These are phyloP conservation scores for Eimeria falciformis DNA, from an alignment of 169 alveolate species.

Conservation along the genomic window DNA sequence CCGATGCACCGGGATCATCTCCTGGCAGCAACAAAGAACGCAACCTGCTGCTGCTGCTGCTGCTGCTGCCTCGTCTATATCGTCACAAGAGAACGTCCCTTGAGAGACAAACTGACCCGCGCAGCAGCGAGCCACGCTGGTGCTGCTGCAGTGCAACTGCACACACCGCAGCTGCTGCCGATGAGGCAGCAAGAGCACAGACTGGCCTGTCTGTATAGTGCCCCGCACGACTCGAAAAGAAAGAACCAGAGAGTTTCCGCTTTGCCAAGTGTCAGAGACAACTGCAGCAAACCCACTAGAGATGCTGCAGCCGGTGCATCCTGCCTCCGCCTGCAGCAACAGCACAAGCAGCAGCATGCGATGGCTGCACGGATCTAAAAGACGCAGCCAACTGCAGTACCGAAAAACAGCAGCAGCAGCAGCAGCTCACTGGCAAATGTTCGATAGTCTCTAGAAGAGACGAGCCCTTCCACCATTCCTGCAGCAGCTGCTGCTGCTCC, in stretches of 20 bases:
- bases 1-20: neutral
- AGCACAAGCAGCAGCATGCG: neutral
- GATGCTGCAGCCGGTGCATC: neutral
- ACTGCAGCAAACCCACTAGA: neutral
- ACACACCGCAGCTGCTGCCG: conserved; percentile 6
- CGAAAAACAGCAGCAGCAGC: neutral
- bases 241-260: neutral
- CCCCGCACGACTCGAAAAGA: conserved; percentile 19
- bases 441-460: conserved; percentile 25
- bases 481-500: neutral
- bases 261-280: neutral
- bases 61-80: neutral
- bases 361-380: neutral
- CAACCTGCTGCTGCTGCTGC: conserved; percentile 14
- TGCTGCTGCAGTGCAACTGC: conserved; percentile 7
- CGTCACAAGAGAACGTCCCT: conserved; percentile 2
- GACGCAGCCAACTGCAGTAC: neutral
- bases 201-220: conserved; percentile 47
- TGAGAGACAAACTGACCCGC: conserved; percentile 23
- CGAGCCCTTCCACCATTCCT: conserved; percentile 69
- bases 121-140: conserved; percentile 16
- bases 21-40: conserved; percentile 1
- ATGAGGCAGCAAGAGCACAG: conserved; percentile 15
- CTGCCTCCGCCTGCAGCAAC: neutral
- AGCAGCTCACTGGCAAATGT: conserved; percentile 7